Evolutionary conservation across 306 rosid species (phyloP), one percentile per base, ranked within the genome.

Genomic region (Coriaria nepalensis): DNA sequence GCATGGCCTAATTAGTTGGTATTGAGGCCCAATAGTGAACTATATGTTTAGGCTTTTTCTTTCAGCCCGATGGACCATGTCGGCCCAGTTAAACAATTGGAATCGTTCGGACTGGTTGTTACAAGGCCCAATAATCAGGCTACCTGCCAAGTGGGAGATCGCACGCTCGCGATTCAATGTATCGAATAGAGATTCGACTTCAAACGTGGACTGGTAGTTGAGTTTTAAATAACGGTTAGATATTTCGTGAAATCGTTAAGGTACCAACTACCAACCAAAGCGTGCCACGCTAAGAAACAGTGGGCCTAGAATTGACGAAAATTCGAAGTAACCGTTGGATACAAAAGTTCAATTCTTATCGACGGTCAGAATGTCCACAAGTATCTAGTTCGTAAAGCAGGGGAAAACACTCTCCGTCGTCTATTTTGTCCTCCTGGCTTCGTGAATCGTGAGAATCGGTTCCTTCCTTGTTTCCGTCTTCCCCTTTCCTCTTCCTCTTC

Each of bases 131-230:
- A 20, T 1, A 20, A 20, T 20, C 29, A 1, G 3, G 29, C 29
- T 20, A 20, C 29, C 29, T 20, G 1, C 2, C 29, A 20, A 3
- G 3, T 1, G 29, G 29, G 29, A 20, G 29, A 20, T 20, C 29
- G 29, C 2, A 20, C 29, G 29, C 2, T 20, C 29, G 3, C 1
- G 1, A 20, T 20, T 20, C 29, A 20, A 20, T 20, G 29, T 20
- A 20, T 20, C 29, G 29, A 20, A 20, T 20, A 20, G 3, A 1
- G 2, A 20, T 3, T 20, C 3, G 29, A 20, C 54, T 12, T 35
- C 40, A 37, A 13, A 43, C 11, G 39, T 9, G 11, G 69, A 56
- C 63, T 49, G 57, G 63, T 49, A 9, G 69, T 33, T 64, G 63
- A 43, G 46, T 13, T 0, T 0, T 8, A 8, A 37, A 7, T 6